Base-by-base conservation (phyloP, 1,284 basidiomycete species). In the Boletus sp. region DNA sequence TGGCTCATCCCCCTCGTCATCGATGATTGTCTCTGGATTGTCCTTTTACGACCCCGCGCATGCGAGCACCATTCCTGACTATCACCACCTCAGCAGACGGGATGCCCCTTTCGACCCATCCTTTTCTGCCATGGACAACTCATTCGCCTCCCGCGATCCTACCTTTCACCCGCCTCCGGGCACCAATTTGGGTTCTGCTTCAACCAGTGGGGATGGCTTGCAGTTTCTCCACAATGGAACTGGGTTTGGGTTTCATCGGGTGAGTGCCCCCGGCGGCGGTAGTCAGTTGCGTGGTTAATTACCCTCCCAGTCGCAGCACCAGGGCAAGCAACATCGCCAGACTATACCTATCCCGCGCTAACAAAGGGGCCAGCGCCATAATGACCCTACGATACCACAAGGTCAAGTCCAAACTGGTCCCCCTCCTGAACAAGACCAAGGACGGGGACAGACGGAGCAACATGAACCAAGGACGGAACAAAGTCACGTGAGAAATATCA, bases 1-100 rank as follows among this genome's bases (percentile, higher is more conserved):
- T n/a, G 16, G 31, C 5, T 35, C 64, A 1, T 52, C 67, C 1
- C 52, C 60, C 8, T n/a, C 35, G 3, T 39, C 66, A 3, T 53
- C 67, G 1, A 70, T 70, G 71, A 73, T 73, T 50, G 61, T 70
- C 37, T 55, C 72, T 3, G 58, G 41, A 0, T 41, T 62, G 7
- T 71, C 72, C 6, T 67, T 71, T 51, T 73, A 72, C 47, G 71
- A 73, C 29, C 68, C 72, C 1, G 24, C 64, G 11, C 62, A 63
- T 1, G 60, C 65, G 4, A 61, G 46, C 16, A 1, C 54, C 15
- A 29, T 64, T n/a, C 59, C 69, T 1, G 60, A 62, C 50, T 65
- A 61, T 29, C 58, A 55, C 6, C 58, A 55, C 6, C 57, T 57
- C 41, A 48, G 18, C 16, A 55, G 61, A 44, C 74, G 72, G 72